Conservation (phyloP, 345 rosid genomes). For the Salix arbutifolia region DNA sequence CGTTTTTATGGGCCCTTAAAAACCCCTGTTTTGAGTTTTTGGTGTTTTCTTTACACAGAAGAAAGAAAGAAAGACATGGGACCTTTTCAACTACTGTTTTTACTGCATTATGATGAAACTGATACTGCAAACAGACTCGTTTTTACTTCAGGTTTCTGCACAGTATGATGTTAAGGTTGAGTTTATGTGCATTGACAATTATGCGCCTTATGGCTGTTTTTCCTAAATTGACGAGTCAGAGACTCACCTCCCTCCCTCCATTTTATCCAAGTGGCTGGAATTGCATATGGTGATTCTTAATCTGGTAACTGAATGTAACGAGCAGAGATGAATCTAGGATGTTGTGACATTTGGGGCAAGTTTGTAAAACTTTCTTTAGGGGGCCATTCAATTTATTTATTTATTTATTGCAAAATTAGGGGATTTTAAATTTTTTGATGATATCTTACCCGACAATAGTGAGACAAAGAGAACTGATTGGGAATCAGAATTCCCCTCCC, state of each 20-base stretch:
- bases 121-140: background rate
- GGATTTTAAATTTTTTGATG: background rate
- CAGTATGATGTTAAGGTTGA: background rate
- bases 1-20: slow-evolving; percentile 29
- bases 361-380: background rate
- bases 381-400: background rate
- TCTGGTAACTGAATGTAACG: background rate
- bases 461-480: background rate
- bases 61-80: too few relatives aligned
- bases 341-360: background rate
- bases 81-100: background rate
- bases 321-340: background rate
- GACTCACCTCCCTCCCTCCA: background rate
- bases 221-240: background rate
- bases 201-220: background rate
- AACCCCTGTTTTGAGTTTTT: background rate
- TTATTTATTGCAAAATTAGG: too few relatives aligned
- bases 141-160: background rate
- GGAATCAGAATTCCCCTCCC: background rate
- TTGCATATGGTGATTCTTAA: background rate
- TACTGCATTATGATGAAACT: background rate
- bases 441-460: background rate
- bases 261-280: background rate
- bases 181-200: background rate
- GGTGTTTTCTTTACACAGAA: too few relatives aligned